Percentiles rank a stretch among this genome's conserved stretches.
Conservation (phyloP, 257 asterid species). For the Cruciata laevipes region DNA sequence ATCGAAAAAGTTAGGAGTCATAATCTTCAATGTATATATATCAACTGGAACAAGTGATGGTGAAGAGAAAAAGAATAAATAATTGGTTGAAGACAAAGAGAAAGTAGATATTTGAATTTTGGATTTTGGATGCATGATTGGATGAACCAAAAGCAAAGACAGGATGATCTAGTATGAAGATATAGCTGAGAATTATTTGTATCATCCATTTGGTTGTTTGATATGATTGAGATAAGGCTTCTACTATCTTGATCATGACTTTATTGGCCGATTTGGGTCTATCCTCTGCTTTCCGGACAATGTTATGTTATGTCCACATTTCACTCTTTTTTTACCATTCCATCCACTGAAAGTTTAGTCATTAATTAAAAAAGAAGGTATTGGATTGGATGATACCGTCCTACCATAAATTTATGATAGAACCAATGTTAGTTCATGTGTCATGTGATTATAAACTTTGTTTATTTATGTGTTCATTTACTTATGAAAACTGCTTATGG, state of each 20-base stretch:
- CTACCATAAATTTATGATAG: no score
- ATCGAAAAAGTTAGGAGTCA: no score
- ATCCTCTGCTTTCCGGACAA: not conserved
- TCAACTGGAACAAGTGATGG: not conserved
- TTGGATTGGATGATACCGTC: no score
- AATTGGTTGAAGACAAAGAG: not conserved
- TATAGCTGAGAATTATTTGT: not conserved
- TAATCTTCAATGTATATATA: not conserved
- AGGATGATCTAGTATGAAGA: constrained; percentile 10
- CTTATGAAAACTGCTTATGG: no score
- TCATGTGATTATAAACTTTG: no score
- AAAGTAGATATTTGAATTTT: not conserved
- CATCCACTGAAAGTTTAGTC: no score
- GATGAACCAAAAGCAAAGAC: constrained; percentile 8
- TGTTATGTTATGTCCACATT: no score
- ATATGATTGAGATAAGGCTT: constrained; percentile 13
- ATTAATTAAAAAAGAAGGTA: no score
- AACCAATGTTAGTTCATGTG: no score
- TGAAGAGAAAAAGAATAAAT: not conserved
- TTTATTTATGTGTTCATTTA: no score
- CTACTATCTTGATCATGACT: constrained; percentile 9
- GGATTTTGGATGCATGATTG: not conserved
- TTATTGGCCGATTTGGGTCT: constrained; percentile 12
- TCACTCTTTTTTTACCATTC: no score
- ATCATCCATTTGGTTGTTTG: not conserved